A percentile compares a stretch with the other conserved stretches of the same genome.
These are phyloP conservation scores for Ailanthus altissimus DNA, from an alignment of 345 rosid species.

Conservation along the genomic window DNA sequence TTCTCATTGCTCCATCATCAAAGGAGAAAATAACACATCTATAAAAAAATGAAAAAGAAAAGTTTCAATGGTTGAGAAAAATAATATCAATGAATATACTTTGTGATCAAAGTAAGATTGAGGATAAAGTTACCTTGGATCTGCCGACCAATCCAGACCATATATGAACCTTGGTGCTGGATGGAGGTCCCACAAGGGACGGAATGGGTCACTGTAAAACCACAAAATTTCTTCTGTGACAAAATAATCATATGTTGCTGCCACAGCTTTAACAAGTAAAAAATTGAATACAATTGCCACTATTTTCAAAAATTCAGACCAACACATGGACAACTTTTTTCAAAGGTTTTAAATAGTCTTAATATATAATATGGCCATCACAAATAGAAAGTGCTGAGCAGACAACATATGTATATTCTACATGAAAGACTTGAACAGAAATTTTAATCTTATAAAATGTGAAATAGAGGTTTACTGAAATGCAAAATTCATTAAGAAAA, in stretches of 20 bases:
- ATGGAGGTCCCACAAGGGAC: slow-evolving; percentile 78
- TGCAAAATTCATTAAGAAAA: not conserved
- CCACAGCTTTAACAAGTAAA: not conserved
- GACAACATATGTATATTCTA: not conserved
- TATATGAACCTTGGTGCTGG: slow-evolving; percentile 64
- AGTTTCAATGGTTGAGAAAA: slow-evolving; percentile 16
- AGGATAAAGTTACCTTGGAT: slow-evolving; percentile 59
- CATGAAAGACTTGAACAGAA: not conserved
- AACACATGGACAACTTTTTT: not conserved
- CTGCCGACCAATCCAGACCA: slow-evolving; percentile 72
- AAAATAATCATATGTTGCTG: not conserved
- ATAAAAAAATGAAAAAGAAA: slow-evolving; percentile 27
- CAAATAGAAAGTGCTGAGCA: not conserved
- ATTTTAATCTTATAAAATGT: not conserved
- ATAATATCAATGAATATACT: slow-evolving; percentile 16
- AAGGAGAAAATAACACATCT: slow-evolving; percentile 70
- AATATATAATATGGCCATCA: not conserved
- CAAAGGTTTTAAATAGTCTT: not conserved
- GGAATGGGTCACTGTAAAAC: slow-evolving; percentile 77
- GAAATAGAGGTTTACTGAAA: not conserved
- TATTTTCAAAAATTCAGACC: not conserved
- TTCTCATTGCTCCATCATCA: slow-evolving; percentile 79
- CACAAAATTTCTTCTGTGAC: slow-evolving; percentile 15
- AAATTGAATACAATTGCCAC: not conserved
- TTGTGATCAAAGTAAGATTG: not conserved